Percentiles rank a stretch among this genome's conserved stretches.
Evolutionary conservation across 1,284 basidiomycete genomes (phyloP).

Genomic region (Inonotus hispidus): DNA sequence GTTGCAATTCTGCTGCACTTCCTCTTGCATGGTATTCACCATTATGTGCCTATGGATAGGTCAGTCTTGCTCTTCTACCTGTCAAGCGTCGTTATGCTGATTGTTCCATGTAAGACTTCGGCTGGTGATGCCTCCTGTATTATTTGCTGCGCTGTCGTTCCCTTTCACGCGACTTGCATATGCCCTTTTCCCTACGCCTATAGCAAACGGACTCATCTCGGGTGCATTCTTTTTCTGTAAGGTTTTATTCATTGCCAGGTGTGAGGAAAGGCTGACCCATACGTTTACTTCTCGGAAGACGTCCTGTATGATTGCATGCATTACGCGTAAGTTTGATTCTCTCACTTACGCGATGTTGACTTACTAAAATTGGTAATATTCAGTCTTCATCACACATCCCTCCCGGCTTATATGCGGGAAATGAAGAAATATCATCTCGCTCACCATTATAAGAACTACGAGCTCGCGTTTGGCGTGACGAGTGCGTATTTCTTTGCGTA

Average conservation of each 20-base stretch:
- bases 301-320: conserved; percentile 90
- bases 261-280: not conserved
- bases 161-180: conserved; percentile 92
- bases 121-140: conserved; percentile 93
- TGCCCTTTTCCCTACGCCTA: conserved; percentile 71
- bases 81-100: not conserved
- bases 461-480: conserved; percentile 97
- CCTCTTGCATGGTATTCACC: conserved; percentile 92
- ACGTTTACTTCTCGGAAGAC: conserved; percentile 41
- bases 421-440: conserved; percentile 98
- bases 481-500: conserved; percentile 40
- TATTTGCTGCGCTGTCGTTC: conserved; percentile 76
- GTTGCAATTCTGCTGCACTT: conserved; percentile 87
- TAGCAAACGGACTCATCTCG: conserved; percentile 92
- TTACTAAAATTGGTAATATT: conserved; percentile 13
- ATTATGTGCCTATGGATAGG: conserved; percentile 97
- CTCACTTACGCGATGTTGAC: not conserved
- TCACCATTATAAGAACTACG: conserved; percentile 99
- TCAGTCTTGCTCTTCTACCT: conserved; percentile 29
- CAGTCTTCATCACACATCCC: conserved; percentile 82
- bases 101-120: conserved; percentile 51
- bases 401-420: conserved; percentile 83
- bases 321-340: conserved; percentile 61
- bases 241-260: conserved; percentile 26
- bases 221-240: conserved; percentile 89